These are phyloP conservation scores for Eutypa lata DNA, from an alignment of 2,329 filamentous ascomycete genomes.

Conservation along the genomic window DNA sequence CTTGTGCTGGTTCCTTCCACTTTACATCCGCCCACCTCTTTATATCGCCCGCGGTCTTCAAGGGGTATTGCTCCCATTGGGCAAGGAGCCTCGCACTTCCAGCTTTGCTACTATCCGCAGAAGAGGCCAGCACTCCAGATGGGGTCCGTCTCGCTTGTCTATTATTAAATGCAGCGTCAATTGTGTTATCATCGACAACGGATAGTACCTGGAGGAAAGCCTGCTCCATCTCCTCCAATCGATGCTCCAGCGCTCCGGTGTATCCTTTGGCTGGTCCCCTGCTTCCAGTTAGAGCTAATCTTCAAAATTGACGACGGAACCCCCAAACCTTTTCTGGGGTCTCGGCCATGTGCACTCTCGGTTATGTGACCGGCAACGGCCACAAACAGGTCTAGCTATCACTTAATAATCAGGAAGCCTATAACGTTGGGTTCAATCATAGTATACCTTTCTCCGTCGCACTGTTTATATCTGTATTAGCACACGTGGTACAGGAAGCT, in stretches of 20 bases:
- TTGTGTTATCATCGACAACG: slow-evolving; percentile 23
- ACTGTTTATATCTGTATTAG: slow-evolving; percentile 20
- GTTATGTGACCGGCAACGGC: slow-evolving; percentile 30
- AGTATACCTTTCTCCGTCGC: slow-evolving; percentile 35
- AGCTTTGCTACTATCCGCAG: background rate
- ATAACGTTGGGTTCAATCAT: too few relatives aligned
- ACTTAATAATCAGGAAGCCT: slow-evolving; percentile 20
- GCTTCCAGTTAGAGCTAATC: slow-evolving; percentile 1
- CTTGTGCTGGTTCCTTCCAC: background rate
- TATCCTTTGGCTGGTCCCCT: slow-evolving; percentile 46
- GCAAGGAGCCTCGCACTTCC: slow-evolving; percentile 2
- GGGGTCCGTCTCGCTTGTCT: background rate
- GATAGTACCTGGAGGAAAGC: slow-evolving; percentile 35
- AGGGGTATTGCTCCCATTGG: slow-evolving; percentile 3
- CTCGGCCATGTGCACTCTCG: slow-evolving; percentile 35
- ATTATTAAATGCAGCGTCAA: background rate
- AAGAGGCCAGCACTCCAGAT: background rate
- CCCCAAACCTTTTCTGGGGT: slow-evolving; percentile 29
- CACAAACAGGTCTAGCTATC: slow-evolving; percentile 29
- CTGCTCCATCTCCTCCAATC: slow-evolving; percentile 38
- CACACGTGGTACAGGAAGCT: background rate
- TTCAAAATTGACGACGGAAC: background rate
- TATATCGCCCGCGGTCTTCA: slow-evolving; percentile 2
- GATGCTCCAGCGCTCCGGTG: slow-evolving; percentile 39
- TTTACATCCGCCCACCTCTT: slow-evolving; percentile 1